Evolutionary conservation across 179 eudicot species (phyloP), one percentile per base, ranked within the genome.

Genomic region (Gypsophila paniculata): DNA sequence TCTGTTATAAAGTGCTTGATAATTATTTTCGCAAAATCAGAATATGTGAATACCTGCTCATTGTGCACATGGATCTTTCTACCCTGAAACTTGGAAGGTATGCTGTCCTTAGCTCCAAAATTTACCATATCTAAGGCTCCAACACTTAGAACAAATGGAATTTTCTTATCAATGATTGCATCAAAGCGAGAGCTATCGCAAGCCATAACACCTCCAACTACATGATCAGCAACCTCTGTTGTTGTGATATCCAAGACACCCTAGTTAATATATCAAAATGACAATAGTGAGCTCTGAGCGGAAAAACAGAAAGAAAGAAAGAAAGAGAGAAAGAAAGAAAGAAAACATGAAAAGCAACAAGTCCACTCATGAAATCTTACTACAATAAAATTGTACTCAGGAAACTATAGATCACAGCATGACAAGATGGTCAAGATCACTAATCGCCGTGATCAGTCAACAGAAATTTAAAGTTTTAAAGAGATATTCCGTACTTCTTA

Each of bases 111-210:
- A 8, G 90, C 63, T 61, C 97, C 97, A 84, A 94, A 94, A 72
- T 91, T 91, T 65, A 94, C 99, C 96, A 94, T 88, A 80, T 94
- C 99, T 85, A 91, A 81, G 65, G 96, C 97, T 81, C 99, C 99
- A 19, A 94, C 86, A 82, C 97, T 94, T 23, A 94, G 76, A 69
- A 94, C 97, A 71, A 86, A 74, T 29, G 99, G 97, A 72, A 94
- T 85, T 75, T 88, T 86, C 80, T 85, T 86, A 75, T 88, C 95
- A 73, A 88, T 62, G 22, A 86, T 82, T 63, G 90, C 83, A 83
- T 90, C 95, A 81, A 94, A 94, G 53, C 97, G 97, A 61, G 95
- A 85, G 75, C 71, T 73, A 48, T 94, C 96, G 79, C 99, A 94
- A 55, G 99, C 99, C 96, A 94, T 88, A 79, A 90, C 82, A 69